Conservation (phyloP, 805 yeast species). For the Candida sphagnicola region DNA sequence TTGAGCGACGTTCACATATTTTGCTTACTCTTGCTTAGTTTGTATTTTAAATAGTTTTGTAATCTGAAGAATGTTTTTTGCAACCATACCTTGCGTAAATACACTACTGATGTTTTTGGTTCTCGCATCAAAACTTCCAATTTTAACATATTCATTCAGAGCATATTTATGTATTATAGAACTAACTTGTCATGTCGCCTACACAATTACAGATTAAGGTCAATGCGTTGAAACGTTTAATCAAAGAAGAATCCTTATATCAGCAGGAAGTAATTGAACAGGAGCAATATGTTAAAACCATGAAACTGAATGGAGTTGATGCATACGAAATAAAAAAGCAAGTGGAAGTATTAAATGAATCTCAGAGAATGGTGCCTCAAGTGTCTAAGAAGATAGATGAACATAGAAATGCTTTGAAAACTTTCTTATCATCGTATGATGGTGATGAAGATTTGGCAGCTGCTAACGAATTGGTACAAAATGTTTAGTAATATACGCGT, state of each 20-base stretch:
- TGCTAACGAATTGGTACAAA: slow-evolving; percentile 14
- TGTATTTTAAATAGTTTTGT: not conserved
- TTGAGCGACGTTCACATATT: too few relatives aligned
- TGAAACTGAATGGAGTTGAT: slow-evolving; percentile 48
- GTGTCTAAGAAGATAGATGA: slow-evolving; percentile 16
- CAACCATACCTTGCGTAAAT: not conserved
- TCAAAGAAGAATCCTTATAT: slow-evolving; percentile 65
- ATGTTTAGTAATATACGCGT: not conserved
- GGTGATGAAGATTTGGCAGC: slow-evolving; percentile 25
- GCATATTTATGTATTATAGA: too few relatives aligned
- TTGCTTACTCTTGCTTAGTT: too few relatives aligned
- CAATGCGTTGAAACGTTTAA: slow-evolving; percentile 62
- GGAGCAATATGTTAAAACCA: slow-evolving; percentile 39
- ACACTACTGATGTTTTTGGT: too few relatives aligned
- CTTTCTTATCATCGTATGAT: slow-evolving; percentile 11
- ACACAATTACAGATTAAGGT: slow-evolving; percentile 66
- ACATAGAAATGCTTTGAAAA: slow-evolving; percentile 13
- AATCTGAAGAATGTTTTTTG: too few relatives aligned
- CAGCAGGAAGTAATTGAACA: slow-evolving; percentile 57
- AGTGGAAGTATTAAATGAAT: slow-evolving; percentile 32
- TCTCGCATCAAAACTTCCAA: too few relatives aligned
- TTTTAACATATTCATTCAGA: too few relatives aligned
- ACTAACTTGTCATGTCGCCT: slow-evolving; percentile 53
- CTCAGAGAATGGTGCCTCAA: slow-evolving; percentile 34
- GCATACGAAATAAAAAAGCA: slow-evolving; percentile 61